These are phyloP conservation scores for Lactarius deliciosus DNA, from an alignment of 768 basidiomycete genomes.

Conservation along the genomic window DNA sequence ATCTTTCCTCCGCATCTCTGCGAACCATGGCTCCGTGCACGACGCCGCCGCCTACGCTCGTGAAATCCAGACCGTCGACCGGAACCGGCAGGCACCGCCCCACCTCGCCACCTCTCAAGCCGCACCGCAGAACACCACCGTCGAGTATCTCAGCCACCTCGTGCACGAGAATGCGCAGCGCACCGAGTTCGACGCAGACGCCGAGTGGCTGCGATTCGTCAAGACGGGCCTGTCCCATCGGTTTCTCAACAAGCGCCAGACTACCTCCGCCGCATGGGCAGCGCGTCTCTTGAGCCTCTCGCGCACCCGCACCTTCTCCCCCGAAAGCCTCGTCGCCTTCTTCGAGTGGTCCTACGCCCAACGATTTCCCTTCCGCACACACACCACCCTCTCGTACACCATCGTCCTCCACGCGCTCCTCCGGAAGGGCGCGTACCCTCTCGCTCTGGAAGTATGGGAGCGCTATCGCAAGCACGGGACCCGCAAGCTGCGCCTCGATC, in stretches of 20 bases:
- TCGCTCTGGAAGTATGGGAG: conserved; percentile 41
- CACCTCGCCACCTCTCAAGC: background rate
- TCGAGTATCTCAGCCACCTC: conserved; percentile 24
- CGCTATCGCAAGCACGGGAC: conserved; percentile 13
- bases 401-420: conserved; percentile 55
- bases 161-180: conserved; percentile 18
- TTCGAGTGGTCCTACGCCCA: conserved; percentile 38
- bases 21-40: conserved; percentile 45
- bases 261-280: conserved; percentile 14
- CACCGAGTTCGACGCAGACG: conserved; percentile 1
- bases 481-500: conserved; percentile 41
- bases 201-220: conserved; percentile 16
- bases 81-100: conserved; percentile 2
- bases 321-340: conserved; percentile 39
- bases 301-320: conserved; percentile 23
- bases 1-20: conserved; percentile 48
- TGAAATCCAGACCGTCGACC: conserved; percentile 39
- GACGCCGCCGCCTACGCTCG: conserved; percentile 43
- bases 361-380: conserved; percentile 40
- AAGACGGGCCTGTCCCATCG: conserved; percentile 9
- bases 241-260: conserved; percentile 6
- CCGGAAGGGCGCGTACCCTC: conserved; percentile 40
- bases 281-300: conserved; percentile 24
- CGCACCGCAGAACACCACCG: background rate
- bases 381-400: conserved; percentile 48